These are phyloP conservation scores for Suhomyces guaymorum DNA, from an alignment of 1,139 yeast species.

Conservation along the genomic window DNA sequence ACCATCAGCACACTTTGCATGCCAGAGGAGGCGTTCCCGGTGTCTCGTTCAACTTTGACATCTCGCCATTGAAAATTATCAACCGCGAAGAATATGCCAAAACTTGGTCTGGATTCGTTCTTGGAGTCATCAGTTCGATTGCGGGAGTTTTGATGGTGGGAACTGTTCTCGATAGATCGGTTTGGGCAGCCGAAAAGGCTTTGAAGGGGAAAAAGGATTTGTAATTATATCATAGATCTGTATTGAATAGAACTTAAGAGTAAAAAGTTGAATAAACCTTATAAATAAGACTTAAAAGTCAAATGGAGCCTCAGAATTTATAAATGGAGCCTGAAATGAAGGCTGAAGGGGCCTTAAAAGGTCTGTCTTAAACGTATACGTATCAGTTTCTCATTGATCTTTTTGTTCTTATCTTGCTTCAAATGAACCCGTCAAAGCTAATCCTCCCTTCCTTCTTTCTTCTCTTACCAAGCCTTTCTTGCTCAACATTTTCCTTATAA, in stretches of 20 bases:
- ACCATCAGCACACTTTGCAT: constrained; percentile 86
- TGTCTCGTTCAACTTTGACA: constrained; percentile 81
- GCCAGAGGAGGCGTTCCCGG: constrained; percentile 91
- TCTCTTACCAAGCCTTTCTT: too few relatives aligned
- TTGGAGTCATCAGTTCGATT: constrained; percentile 83
- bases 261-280: too few relatives aligned
- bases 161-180: constrained; percentile 80
- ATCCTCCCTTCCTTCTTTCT: too few relatives aligned
- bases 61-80: constrained; percentile 89
- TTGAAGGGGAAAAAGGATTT: constrained; percentile 68
- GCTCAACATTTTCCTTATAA: too few relatives aligned
- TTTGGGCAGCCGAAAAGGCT: constrained; percentile 86
- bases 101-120: constrained; percentile 81
- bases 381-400: too few relatives aligned
- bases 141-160: constrained; percentile 96
- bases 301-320: too few relatives aligned
- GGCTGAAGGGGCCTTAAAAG: too few relatives aligned
- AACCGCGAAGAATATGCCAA: constrained; percentile 77
- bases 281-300: too few relatives aligned
- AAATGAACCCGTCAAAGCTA: too few relatives aligned
- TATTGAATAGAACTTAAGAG: not conserved
- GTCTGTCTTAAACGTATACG: too few relatives aligned
- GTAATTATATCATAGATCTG: constrained; percentile 13
- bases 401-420: too few relatives aligned
- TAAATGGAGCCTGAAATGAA: too few relatives aligned